Evolutionary conservation across 176 grass and related monocot genomes (phyloP).

Genomic region (Triticum aestivum): IWGSC_CS_RefSeq_v2.1 NC_057811.1:15573019-15573518

Average conservation of each 20-base stretch:
- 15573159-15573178: no score
- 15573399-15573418: not conserved
- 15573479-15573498: not conserved
- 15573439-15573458: accelerated
- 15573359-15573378: accelerated
- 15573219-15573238: no score
- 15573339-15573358: not conserved
- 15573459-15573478: not conserved
- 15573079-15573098: no score
- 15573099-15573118: no score
- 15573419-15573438: not conserved
- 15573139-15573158: no score
- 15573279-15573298: not conserved
- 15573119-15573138: no score
- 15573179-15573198: no score
- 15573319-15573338: not conserved
- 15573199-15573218: no score
- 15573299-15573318: not conserved
- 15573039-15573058: no score
- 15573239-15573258: no score
- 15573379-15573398: not conserved
- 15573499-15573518: not conserved
- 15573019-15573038: no score
- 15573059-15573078: no score
- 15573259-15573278: not conserved